Conservation (phyloP, 495 filamentous ascomycete genomes). For the Hyaloscypha variabilis region DNA sequence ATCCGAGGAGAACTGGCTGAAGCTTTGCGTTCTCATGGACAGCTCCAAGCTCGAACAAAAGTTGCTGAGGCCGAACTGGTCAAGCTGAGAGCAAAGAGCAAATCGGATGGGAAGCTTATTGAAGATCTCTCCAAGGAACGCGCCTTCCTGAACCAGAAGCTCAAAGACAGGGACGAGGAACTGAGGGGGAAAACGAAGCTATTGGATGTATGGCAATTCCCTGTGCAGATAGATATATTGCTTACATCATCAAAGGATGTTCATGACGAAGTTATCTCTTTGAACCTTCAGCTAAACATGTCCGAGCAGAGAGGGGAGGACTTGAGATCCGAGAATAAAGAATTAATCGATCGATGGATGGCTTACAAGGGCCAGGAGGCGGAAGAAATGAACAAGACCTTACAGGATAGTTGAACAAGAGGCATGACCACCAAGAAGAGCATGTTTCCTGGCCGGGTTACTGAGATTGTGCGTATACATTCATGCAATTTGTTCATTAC, state of each 20-base stretch:
- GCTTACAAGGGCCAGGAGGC: constrained; percentile 80
- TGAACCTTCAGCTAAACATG: constrained; percentile 88
- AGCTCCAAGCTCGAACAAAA: constrained; percentile 63
- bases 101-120: constrained; percentile 59
- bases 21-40: constrained; percentile 71
- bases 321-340: constrained; percentile 80
- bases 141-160: constrained; percentile 56
- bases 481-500: not conserved
- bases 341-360: constrained; percentile 92
- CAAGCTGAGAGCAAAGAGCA: constrained; percentile 58
- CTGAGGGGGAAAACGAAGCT: constrained; percentile 78
- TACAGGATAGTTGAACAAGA: constrained; percentile 16
- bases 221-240: not conserved
- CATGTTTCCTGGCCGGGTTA: not conserved
- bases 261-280: constrained; percentile 85
- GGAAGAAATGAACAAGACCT: constrained; percentile 76
- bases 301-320: constrained; percentile 69
- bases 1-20: constrained; percentile 67
- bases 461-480: not conserved
- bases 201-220: constrained; percentile 59
- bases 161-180: constrained; percentile 86
- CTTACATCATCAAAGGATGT: constrained; percentile 59
- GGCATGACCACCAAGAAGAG: not conserved
- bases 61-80: constrained; percentile 61
- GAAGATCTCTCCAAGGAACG: constrained; percentile 64